These are phyloP conservation scores for Yarrowia sp. DNA, from an alignment of 805 yeast species.

Conservation along the genomic window DNA sequence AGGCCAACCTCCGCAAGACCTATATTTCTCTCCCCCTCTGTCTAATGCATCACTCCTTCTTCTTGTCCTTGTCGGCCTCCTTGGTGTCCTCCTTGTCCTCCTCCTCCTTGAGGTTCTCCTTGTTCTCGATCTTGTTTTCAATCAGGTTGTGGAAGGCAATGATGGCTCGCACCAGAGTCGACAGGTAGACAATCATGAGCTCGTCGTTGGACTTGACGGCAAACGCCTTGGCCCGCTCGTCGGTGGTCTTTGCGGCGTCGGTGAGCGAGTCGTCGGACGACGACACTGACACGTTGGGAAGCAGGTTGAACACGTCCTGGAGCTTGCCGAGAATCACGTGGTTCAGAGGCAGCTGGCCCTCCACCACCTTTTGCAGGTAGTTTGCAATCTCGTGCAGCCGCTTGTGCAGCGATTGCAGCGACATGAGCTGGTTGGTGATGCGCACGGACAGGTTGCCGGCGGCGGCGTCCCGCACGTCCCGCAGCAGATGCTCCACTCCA, in stretches of 20 bases:
- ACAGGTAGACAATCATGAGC: conserved; percentile 89
- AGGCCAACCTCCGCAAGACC: no score
- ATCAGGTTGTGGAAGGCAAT: conserved; percentile 96
- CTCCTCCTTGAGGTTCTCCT: conserved; percentile 47
- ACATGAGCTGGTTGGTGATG: conserved; percentile 87
- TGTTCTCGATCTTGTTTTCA: conserved; percentile 91
- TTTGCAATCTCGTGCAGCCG: conserved; percentile 77
- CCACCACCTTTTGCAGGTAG: conserved; percentile 77
- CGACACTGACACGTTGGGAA: conserved; percentile 72
- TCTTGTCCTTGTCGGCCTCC: conserved; percentile 34
- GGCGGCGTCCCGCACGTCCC: conserved; percentile 96
- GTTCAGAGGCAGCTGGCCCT: conserved; percentile 80
- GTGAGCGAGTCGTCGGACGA: conserved; percentile 44
- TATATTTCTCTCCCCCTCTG: background rate
- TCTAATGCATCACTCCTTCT: conserved; percentile 27
- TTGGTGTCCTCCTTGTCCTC: conserved; percentile 19
- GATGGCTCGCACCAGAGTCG: conserved; percentile 89
- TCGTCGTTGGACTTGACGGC: conserved; percentile 95
- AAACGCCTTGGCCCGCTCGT: conserved; percentile 76
- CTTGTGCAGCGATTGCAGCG: conserved; percentile 83
- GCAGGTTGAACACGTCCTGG: conserved; percentile 91
- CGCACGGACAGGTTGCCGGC: conserved; percentile 89
- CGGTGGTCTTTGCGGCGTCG: conserved; percentile 50
- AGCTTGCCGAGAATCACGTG: conserved; percentile 89
- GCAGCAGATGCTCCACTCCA: conserved; percentile 93